Evolutionary conservation across 2,329 filamentous ascomycete species (phyloP).

Genomic region (Aspergillus flavus): DNA sequence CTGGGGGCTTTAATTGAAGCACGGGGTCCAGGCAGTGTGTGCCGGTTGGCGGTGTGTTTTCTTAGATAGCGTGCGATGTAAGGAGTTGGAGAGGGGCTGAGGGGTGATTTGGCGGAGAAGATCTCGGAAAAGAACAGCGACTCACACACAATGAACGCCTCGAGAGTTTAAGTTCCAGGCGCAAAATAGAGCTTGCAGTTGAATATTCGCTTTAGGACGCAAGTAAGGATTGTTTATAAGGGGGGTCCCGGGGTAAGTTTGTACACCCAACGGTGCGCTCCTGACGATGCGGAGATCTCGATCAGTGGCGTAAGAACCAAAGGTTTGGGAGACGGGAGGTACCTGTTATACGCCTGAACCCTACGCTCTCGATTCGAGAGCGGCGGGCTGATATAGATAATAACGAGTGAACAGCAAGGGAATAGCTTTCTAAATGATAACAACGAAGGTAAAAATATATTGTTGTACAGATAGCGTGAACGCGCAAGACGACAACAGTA

Average conservation of each 20-base stretch:
- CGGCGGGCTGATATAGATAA: slow-evolving; percentile 14
- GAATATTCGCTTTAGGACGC: slow-evolving; percentile 10
- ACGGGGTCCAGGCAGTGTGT: slow-evolving; percentile 17
- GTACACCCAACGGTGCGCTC: slow-evolving; percentile 18
- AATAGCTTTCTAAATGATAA: slow-evolving; percentile 14
- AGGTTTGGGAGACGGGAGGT: slow-evolving; percentile 16
- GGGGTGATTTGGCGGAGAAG: slow-evolving; percentile 35
- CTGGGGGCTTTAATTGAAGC: slow-evolving; percentile 17
- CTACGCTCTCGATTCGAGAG: slow-evolving; percentile 21
- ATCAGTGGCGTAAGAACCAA: slow-evolving; percentile 30
- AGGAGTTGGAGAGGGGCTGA: slow-evolving; percentile 42
- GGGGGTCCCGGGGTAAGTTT: slow-evolving; percentile 13
- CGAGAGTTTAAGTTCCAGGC: slow-evolving; percentile 29
- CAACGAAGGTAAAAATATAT: slow-evolving; percentile 24
- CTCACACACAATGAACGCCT: slow-evolving; percentile 45
- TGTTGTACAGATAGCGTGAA: slow-evolving; percentile 32
- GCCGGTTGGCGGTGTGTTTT: slow-evolving; percentile 36
- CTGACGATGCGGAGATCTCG: slow-evolving; percentile 39
- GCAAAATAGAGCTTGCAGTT: slow-evolving; percentile 13
- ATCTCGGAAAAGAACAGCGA: slow-evolving; percentile 31
- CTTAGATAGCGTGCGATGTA: slow-evolving; percentile 32
- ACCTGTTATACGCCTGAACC: slow-evolving; percentile 13
- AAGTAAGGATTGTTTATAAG: slow-evolving; percentile 27
- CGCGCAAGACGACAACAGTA: slow-evolving; percentile 12
- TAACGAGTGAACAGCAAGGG: slow-evolving; percentile 29